These are phyloP conservation scores for Cladorrhinum samala DNA, from an alignment of 495 filamentous ascomycete species.

Conservation along the genomic window DNA sequence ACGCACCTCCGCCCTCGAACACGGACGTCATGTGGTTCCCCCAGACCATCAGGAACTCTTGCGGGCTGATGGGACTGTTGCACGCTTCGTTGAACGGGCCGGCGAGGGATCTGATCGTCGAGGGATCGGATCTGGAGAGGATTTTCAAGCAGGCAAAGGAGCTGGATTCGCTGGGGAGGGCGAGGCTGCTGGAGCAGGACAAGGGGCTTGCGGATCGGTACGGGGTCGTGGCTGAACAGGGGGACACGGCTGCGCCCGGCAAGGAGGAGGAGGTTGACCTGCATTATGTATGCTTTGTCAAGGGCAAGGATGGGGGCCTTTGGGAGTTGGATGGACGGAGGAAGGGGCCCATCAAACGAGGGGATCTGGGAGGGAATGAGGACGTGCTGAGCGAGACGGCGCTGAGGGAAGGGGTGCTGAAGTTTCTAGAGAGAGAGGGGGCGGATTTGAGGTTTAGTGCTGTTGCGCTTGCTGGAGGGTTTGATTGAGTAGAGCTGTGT, in stretches of 20 bases:
- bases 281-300: conserved; percentile 86
- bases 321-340: conserved; percentile 83
- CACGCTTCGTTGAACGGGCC: conserved; percentile 61
- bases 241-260: conserved; percentile 65
- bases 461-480: conserved; percentile 59
- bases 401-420: conserved; percentile 51
- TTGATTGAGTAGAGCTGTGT: conserved; percentile 57
- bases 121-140: conserved; percentile 32
- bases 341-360: conserved; percentile 62
- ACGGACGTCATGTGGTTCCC: conserved; percentile 68
- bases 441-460: conserved; percentile 69
- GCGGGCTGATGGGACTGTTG: conserved; percentile 73
- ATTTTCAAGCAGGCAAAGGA: conserved; percentile 43
- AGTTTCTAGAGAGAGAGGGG: conserved; percentile 60
- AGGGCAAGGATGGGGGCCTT: conserved; percentile 55
- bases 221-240: conserved; percentile 59
- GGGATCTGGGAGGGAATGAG: conserved; percentile 47
- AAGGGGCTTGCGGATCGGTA: conserved; percentile 67
- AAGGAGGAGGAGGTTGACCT: conserved; percentile 63
- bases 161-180: conserved; percentile 51
- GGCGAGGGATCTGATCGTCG: conserved; percentile 38
- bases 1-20: conserved; percentile 42
- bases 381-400: conserved; percentile 66
- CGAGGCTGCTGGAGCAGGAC: conserved; percentile 67
- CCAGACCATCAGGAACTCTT: conserved; percentile 80